These are phyloP conservation scores for Pythium apleroticum DNA, from an alignment of 352 stramenopile genomes.

Conservation along the genomic window DNA sequence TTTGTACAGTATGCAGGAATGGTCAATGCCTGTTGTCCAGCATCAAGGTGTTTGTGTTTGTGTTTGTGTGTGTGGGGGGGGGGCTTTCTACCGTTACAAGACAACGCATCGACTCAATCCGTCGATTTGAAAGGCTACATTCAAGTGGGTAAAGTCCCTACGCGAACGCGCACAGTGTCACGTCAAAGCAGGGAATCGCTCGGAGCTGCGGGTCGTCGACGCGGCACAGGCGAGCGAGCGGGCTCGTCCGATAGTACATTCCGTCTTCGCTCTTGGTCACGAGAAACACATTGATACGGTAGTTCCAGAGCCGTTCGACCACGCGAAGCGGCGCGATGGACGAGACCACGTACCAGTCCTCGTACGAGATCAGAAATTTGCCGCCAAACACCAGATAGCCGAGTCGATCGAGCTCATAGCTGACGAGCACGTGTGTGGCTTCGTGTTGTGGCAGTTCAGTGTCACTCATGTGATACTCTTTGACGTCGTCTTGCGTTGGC, in stretches of 20 bases:
- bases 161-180: slow-evolving; percentile 10
- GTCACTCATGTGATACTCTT: not conserved
- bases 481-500: not conserved
- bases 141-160: not conserved
- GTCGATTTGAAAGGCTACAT: no score
- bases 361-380: slow-evolving; percentile 11
- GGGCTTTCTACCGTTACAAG: no score
- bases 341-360: slow-evolving; percentile 18
- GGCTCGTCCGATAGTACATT: slow-evolving; percentile 1
- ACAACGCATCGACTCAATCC: no score
- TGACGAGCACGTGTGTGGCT: not conserved
- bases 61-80: no score
- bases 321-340: slow-evolving; percentile 14
- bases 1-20: no score
- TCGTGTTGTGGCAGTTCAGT: not conserved
- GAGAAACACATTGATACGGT: slow-evolving; percentile 16
- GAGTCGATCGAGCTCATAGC: slow-evolving; percentile 17
- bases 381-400: slow-evolving; percentile 16
- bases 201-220: slow-evolving; percentile 10
- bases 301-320: slow-evolving; percentile 19
- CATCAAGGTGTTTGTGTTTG: no score
- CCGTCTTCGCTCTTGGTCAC: not conserved
- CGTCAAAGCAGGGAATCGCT: slow-evolving; percentile 6
- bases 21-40: no score
- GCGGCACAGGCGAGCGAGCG: not conserved